A percentile compares a stretch with the other conserved stretches of the same genome.
These are phyloP conservation scores for Colletotrichum sp. DNA, from an alignment of 2,329 filamentous ascomycete species.

Conservation along the genomic window DNA sequence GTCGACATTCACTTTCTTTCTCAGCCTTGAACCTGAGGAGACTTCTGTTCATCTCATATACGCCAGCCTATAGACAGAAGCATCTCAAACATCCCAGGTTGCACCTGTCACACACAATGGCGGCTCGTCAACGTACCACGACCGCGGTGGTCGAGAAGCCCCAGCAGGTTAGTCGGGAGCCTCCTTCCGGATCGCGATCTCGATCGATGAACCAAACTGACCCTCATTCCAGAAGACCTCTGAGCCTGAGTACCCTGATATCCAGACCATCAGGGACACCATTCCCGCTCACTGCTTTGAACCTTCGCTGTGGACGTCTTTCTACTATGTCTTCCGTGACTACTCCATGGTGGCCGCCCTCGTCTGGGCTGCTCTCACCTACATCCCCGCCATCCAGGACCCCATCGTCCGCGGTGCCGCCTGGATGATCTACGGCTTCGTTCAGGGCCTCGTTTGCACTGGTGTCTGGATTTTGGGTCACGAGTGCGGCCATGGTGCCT, in stretches of 20 bases:
- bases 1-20: background rate
- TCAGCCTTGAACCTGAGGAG: background rate
- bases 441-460: slow-evolving; percentile 70
- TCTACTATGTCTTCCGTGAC: slow-evolving; percentile 63
- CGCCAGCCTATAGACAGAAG: background rate
- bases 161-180: slow-evolving; percentile 9
- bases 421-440: slow-evolving; percentile 66
- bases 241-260: slow-evolving; percentile 44
- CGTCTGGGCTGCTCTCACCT: slow-evolving; percentile 55
- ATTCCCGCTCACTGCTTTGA: slow-evolving; percentile 69
- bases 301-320: slow-evolving; percentile 54
- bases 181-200: background rate
- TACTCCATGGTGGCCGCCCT: slow-evolving; percentile 52
- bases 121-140: slow-evolving; percentile 13
- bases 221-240: background rate
- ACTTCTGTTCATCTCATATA: slow-evolving; percentile 10
- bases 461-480: slow-evolving; percentile 76
- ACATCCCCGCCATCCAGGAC: slow-evolving; percentile 56
- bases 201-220: background rate
- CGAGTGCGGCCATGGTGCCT: slow-evolving; percentile 73
- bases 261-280: slow-evolving; percentile 53
- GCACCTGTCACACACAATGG: slow-evolving; percentile 4
- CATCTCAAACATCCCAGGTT: background rate
- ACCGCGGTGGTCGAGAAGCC: slow-evolving; percentile 21
- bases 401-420: slow-evolving; percentile 46